Base-by-base conservation (phyloP, 1,139 yeast species). In the Hansenula lynferdii region DNA sequence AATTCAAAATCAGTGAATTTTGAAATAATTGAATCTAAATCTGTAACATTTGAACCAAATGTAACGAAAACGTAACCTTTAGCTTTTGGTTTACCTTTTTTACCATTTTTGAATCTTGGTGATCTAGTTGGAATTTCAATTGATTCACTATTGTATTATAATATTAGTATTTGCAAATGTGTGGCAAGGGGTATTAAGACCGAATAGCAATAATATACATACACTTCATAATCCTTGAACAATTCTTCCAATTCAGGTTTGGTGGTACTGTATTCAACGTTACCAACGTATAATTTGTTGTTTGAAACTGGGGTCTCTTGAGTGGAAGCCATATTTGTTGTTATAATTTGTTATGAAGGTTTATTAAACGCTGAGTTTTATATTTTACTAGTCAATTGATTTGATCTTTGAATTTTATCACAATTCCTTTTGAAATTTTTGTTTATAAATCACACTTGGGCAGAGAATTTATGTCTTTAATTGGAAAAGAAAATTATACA, bases 41-140 rank as follows among this genome's bases (percentile, higher is more conserved):
- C 50, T 23, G 35, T 15, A 24, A 31, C 47, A 6, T 37, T 43
- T 2, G 45, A 40, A 17, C 31, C 40, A 36, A 53, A 51, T 19
- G 53, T 48, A 31, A 53, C 43, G 39, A 53, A 53, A 14, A 46
- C 54, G 14, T 45, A 51, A 15, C 57, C 57, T 35, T 40, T 46
- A 12, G 51, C 40, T 37, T 43, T 45, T 28, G 37, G 35, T 31
- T 27, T 29, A 27, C 37, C 25, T 8, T 27, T 36, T 9, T 36
- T 34, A 8, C 49, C 47, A 17, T 36, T 40, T 24, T 31, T 40
- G 22, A n/a, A 21, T 16, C 17, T 35, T 21, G 19, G n/a, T 34
- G 28, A 33, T 22, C 31, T 40, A 8, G 41, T 37, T 38, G 55
- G 55, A 22, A 51, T 47, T 29, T 49, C 43, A 32, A 51, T 40